A percentile compares a stretch with the other conserved stretches of the same genome.
phyloP scores from a whole-genome alignment of 306 rosid genomes.

The Neltuma alba region DNA sequence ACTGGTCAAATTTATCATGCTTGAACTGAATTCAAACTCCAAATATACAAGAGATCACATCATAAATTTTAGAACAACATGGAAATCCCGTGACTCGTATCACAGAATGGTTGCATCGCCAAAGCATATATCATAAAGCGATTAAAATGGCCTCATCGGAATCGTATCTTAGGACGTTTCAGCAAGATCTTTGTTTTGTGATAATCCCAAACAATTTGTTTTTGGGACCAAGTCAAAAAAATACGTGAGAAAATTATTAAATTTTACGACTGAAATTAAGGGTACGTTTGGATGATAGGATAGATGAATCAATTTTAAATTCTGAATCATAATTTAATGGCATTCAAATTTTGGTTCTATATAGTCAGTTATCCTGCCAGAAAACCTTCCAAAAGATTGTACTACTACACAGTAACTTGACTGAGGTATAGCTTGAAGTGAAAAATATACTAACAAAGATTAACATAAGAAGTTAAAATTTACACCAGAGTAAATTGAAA shows the following conservation, averaged over 20 bases:
- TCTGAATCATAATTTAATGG: not conserved
- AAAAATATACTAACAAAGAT: slow-evolving; percentile 16
- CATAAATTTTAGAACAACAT: too few relatives aligned
- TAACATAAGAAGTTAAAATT: too few relatives aligned
- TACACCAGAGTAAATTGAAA: slow-evolving; percentile 24
- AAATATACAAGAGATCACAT: too few relatives aligned
- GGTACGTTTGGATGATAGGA: not conserved
- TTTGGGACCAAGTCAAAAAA: not conserved
- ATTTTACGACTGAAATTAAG: not conserved
- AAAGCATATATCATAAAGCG: too few relatives aligned
- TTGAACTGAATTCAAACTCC: too few relatives aligned
- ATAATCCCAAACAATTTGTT: not conserved
- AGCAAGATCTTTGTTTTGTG: not conserved
- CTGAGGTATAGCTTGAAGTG: not conserved
- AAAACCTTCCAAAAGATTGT: not conserved
- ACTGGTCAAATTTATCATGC: too few relatives aligned
- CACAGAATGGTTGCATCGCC: too few relatives aligned
- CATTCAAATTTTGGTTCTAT: not conserved
- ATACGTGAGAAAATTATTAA: not conserved
- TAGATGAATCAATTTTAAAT: not conserved
- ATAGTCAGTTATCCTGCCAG: not conserved
- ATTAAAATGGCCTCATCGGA: too few relatives aligned
- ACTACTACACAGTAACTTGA: too few relatives aligned
- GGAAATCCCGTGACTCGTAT: too few relatives aligned
- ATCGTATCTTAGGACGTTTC: not conserved